These are phyloP conservation scores for Eudorina sp. DNA, from an alignment of 139 green algal species.

Conservation along the genomic window DNA sequence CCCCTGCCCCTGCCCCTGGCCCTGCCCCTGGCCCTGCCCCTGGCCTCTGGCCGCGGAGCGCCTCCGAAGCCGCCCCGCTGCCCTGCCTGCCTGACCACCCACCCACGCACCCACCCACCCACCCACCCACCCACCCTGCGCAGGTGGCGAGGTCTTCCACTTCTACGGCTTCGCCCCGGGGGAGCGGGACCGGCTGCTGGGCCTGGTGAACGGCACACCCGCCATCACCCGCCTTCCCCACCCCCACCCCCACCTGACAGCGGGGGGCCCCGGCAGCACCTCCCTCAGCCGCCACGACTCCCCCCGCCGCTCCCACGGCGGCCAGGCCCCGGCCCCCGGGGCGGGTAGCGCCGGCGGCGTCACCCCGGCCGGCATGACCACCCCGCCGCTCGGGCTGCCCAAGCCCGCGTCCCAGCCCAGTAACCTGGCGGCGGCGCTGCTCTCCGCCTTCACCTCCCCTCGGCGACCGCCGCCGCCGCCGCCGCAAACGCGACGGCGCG, in stretches of 20 bases:
- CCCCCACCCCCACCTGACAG: not conserved
- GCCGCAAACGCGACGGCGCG: too few species aligned
- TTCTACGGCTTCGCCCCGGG: constrained; percentile 14
- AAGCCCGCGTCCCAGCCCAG: not conserved
- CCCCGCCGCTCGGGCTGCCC: not conserved
- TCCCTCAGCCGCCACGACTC: not conserved
- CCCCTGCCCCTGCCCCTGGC: too few species aligned
- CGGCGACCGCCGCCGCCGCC: not conserved
- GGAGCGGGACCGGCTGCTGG: constrained; percentile 39
- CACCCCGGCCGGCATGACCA: not conserved
- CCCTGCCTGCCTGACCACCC: too few species aligned
- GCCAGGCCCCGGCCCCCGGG: not conserved
- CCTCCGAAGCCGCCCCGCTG: too few species aligned
- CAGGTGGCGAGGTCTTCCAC: constrained; percentile 25
- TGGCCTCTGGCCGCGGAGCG: too few species aligned
- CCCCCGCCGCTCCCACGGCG: not conserved
- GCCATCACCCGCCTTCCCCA: not conserved
- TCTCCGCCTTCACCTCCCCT: not conserved
- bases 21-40: too few species aligned
- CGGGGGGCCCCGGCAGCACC: not conserved
- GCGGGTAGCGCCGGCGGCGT: not conserved
- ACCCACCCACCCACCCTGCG: not conserved
- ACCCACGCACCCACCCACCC: too few species aligned
- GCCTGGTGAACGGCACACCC: constrained; percentile 6
- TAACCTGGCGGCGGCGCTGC: not conserved